phyloP scores from a whole-genome alignment of 1,139 yeast species.

The Hemisphaericaspora xylanilytica region DNA sequence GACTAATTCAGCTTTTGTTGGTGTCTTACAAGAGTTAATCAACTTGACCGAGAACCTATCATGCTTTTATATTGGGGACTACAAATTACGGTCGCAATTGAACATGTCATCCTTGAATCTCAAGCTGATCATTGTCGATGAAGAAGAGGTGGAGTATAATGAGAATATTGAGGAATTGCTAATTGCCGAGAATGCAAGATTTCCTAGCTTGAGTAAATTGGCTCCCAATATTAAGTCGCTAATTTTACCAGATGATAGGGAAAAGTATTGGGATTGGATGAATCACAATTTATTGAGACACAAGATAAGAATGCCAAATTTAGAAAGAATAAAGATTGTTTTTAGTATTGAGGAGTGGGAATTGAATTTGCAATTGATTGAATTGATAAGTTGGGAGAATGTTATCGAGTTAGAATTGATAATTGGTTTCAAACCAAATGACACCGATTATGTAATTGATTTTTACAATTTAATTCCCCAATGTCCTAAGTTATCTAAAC shows the following conservation, averaged over 20 bases:
- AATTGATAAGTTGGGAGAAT: constrained; percentile 18
- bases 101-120: constrained; percentile 10
- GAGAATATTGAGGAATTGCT: constrained; percentile 12
- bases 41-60: constrained; percentile 10
- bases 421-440: constrained; percentile 29
- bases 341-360: constrained; percentile 13
- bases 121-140: constrained; percentile 15
- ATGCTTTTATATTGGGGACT: constrained; percentile 17
- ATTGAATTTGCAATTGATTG: constrained; percentile 8
- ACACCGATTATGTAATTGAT: constrained; percentile 38
- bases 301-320: constrained; percentile 7
- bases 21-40: constrained; percentile 13
- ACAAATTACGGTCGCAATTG: constrained; percentile 14
- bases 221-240: constrained; percentile 13
- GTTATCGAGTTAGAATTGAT: constrained; percentile 25
- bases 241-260: constrained; percentile 16
- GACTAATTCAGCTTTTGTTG: constrained; percentile 8
- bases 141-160: not conserved
- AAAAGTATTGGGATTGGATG: constrained; percentile 19
- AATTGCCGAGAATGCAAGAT: constrained; percentile 8
- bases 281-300: constrained; percentile 8
- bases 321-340: constrained; percentile 19
- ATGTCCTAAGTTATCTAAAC: constrained; percentile 24
- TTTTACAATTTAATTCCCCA: constrained; percentile 28
- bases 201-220: constrained; percentile 3